Percentiles rank a stretch among this genome's conserved stretches.
These are phyloP conservation scores for Aspergillus terreus DNA, from an alignment of 2,329 filamentous ascomycete genomes.

Conservation along the genomic window DNA sequence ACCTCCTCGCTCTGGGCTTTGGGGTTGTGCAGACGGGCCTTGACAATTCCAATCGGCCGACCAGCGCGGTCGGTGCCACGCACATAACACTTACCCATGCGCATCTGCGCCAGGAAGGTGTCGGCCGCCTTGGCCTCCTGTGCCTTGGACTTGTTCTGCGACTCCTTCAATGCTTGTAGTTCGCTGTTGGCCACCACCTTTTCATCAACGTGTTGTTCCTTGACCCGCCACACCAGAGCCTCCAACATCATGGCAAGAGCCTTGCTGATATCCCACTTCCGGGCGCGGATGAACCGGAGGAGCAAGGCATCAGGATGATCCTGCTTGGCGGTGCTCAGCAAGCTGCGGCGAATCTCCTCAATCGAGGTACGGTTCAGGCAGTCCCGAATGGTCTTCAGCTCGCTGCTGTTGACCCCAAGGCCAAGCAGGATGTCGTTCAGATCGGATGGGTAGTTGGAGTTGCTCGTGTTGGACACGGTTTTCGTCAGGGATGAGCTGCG, in stretches of 20 bases:
- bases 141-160: conserved; percentile 51
- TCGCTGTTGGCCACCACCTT: conserved; percentile 77
- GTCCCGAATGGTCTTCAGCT: conserved; percentile 76
- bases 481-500: conserved; percentile 35
- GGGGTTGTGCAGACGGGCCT: conserved; percentile 73
- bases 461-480: conserved; percentile 64
- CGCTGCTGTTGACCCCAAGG: conserved; percentile 17
- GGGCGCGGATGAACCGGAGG: conserved; percentile 73
- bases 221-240: conserved; percentile 81
- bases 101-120: conserved; percentile 77
- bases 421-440: conserved; percentile 17
- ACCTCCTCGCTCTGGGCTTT: conserved; percentile 82
- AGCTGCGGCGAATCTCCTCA: conserved; percentile 69
- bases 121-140: conserved; percentile 62
- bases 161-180: conserved; percentile 56
- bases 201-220: conserved; percentile 79
- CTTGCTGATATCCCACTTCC: conserved; percentile 90
- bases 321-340: conserved; percentile 89
- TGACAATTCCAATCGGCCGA: conserved; percentile 77
- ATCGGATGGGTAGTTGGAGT: conserved; percentile 17
- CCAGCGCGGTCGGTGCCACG: conserved; percentile 80
- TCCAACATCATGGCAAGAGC: conserved; percentile 88
- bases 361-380: conserved; percentile 70
- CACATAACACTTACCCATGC: conserved; percentile 86
- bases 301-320: conserved; percentile 84